A percentile compares a stretch with the other conserved stretches of the same genome.
These are phyloP conservation scores for Batkoa obscura DNA, from an alignment of 371 early-diverging fungal species.

Conservation along the genomic window DNA sequence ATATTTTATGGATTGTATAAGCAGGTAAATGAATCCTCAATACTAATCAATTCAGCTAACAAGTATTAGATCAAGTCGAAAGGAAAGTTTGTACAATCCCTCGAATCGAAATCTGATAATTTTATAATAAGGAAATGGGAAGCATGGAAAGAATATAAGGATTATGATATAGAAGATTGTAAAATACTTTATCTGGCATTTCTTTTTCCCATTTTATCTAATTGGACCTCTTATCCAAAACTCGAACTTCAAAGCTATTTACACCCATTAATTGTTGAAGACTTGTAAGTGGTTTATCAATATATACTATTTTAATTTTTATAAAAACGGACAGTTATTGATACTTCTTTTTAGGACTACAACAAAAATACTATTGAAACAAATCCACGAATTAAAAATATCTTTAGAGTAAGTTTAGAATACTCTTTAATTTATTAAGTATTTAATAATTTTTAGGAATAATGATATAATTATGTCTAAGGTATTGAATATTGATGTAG, in stretches of 20 bases:
- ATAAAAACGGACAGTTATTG: background rate
- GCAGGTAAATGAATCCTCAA: background rate
- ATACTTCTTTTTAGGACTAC: too few relatives aligned
- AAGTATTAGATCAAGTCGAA: background rate
- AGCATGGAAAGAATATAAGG: background rate
- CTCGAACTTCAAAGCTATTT: background rate
- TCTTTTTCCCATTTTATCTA: background rate
- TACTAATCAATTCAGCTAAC: too few relatives aligned
- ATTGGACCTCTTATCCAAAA: background rate
- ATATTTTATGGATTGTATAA: conserved; percentile 1
- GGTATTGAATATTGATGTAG: background rate
- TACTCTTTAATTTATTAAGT: too few relatives aligned
- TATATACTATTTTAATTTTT: too few relatives aligned
- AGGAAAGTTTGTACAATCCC: background rate
- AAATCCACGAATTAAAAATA: too few relatives aligned
- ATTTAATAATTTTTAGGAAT: background rate
- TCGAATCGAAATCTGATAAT: background rate
- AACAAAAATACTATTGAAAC: too few relatives aligned
- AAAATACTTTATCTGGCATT: background rate
- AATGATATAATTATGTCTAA: background rate
- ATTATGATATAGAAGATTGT: background rate
- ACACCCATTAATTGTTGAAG: background rate
- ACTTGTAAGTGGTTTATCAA: background rate
- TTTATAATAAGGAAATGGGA: background rate
- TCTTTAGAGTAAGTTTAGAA: too few relatives aligned